Conservation (phyloP, 2,329 filamentous ascomycete species). For the Trematosphaeria pertusa region DNA sequence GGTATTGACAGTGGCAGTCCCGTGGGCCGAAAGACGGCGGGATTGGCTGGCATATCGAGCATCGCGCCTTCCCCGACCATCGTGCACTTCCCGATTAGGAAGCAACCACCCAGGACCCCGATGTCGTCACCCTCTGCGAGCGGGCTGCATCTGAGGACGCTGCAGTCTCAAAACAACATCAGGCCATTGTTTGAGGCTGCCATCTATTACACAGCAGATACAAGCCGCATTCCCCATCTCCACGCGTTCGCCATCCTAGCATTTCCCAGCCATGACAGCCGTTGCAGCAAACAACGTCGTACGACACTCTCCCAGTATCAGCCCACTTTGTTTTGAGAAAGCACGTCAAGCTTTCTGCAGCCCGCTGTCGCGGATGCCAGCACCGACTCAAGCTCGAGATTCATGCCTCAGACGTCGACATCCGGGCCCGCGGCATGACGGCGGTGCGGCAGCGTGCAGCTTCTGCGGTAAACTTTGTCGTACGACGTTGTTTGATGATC, state of each 20-base stretch:
- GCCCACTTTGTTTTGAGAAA: slow-evolving; percentile 24
- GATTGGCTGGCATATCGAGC: too few relatives aligned
- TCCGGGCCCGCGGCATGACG: slow-evolving; percentile 10
- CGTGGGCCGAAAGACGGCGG: too few relatives aligned
- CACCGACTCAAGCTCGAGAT: slow-evolving; percentile 4
- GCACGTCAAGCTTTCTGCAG: slow-evolving; percentile 17
- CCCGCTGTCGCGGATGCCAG: slow-evolving; percentile 6
- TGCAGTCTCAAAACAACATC: slow-evolving; percentile 39
- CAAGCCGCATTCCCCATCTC: slow-evolving; percentile 17
- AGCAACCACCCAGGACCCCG: background rate
- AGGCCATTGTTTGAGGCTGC: slow-evolving; percentile 38
- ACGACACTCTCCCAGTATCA: slow-evolving; percentile 35
- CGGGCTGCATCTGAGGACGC: too few relatives aligned
- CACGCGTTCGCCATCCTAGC: slow-evolving; percentile 10
- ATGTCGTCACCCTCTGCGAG: too few relatives aligned
- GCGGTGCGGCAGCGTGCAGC: slow-evolving; percentile 24
- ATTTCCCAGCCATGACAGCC: slow-evolving; percentile 14
- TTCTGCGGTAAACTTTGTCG: slow-evolving; percentile 46
- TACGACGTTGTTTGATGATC: slow-evolving; percentile 45
- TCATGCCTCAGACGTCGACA: slow-evolving; percentile 21
- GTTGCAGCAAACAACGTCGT: slow-evolving; percentile 41
- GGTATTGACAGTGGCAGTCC: too few relatives aligned
- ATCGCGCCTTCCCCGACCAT: too few relatives aligned
- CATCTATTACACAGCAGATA: slow-evolving; percentile 8
- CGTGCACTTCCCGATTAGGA: slow-evolving; percentile 21